Evolutionary conservation across 2,329 filamentous ascomycete species (phyloP).

Genomic region (Rhynchosporium secalis): DNA sequence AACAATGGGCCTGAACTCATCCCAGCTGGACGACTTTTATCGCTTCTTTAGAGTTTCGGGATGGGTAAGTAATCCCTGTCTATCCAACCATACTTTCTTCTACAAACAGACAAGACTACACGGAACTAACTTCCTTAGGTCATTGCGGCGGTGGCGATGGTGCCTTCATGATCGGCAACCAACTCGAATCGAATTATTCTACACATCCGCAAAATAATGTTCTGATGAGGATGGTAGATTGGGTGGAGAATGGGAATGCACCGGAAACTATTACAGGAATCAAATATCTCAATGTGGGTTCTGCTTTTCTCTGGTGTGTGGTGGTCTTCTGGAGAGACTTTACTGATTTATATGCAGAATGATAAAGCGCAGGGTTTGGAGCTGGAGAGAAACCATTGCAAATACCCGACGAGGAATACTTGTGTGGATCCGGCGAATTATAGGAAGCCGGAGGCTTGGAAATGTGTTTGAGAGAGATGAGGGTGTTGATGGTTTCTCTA

Average conservation of each 20-base stretch:
- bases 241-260: slow-evolving; percentile 46
- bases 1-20: slow-evolving; percentile 43
- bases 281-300: slow-evolving; percentile 30
- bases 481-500: not conserved
- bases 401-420: slow-evolving; percentile 30
- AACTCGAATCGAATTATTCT: slow-evolving; percentile 28
- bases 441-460: slow-evolving; percentile 24
- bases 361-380: slow-evolving; percentile 24
- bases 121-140: slow-evolving; percentile 38
- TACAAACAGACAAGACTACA: not conserved
- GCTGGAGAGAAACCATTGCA: slow-evolving; percentile 32
- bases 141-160: slow-evolving; percentile 53
- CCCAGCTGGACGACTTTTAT: slow-evolving; percentile 47
- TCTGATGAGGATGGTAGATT: slow-evolving; percentile 48
- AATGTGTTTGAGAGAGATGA: slow-evolving; percentile 20
- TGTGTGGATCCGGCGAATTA: slow-evolving; percentile 23
- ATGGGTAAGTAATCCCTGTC: slow-evolving; percentile 45
- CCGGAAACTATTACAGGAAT: slow-evolving; percentile 40
- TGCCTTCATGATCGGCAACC: slow-evolving; percentile 41
- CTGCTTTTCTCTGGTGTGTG: not conserved
- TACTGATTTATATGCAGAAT: slow-evolving; percentile 13
- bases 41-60: slow-evolving; percentile 54
- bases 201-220: slow-evolving; percentile 46
- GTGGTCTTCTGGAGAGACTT: not conserved
- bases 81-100: slow-evolving; percentile 46